phyloP scores from a whole-genome alignment of 148 eudicot genomes.

The Diospyros kaki region DNA sequence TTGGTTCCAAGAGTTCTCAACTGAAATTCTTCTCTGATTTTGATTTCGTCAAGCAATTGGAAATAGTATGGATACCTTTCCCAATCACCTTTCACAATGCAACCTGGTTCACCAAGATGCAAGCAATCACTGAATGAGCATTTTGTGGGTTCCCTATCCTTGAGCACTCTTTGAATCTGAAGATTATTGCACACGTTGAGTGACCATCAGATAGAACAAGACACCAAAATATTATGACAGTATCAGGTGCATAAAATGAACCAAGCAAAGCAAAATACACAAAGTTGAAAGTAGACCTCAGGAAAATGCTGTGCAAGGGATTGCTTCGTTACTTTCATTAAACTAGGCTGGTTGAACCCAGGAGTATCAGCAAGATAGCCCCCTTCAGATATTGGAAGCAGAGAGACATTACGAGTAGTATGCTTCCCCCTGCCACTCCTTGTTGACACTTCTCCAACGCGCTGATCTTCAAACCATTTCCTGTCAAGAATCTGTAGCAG shows the following conservation, averaged over 20 bases:
- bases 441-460: conserved; percentile 87
- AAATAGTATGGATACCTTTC: conserved; percentile 86
- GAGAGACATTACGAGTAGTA: conserved; percentile 80
- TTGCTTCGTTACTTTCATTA: conserved; percentile 79
- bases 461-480: conserved; percentile 90
- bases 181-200: conserved; percentile 4
- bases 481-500: conserved; percentile 54
- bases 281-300: conserved; percentile 51
- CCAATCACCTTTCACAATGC: conserved; percentile 68
- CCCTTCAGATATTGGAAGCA: conserved; percentile 84
- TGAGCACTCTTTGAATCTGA: conserved; percentile 63
- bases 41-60: conserved; percentile 88
- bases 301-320: conserved; percentile 77
- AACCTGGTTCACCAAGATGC: conserved; percentile 89
- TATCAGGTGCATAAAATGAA: not conserved
- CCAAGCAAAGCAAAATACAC: conserved; percentile 2
- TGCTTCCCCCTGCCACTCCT: conserved; percentile 98
- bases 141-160: conserved; percentile 39
- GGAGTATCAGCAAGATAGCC: conserved; percentile 95
- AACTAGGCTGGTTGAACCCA: conserved; percentile 91
- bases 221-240: not conserved
- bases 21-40: conserved; percentile 79
- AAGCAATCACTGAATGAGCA: conserved; percentile 81
- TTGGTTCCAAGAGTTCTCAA: conserved; percentile 90
- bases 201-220: conserved; percentile 6